Evolutionary conservation across 257 asterid species (phyloP), one percentile per base, ranked within the genome.

Genomic region (Leonotis leonurus): DNA sequence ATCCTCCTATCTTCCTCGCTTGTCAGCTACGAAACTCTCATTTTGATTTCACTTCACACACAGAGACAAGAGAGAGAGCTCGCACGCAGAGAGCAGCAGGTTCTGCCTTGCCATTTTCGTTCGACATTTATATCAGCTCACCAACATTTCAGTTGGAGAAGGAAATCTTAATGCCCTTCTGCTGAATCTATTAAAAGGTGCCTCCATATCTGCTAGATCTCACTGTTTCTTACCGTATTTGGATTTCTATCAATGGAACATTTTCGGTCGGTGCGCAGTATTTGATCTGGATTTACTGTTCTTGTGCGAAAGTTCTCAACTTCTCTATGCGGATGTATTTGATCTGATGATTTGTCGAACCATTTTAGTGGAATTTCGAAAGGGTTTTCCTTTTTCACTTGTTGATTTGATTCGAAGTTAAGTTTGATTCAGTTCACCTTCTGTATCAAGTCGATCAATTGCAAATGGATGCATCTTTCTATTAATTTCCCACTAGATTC

Each of bases 11-110:
- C n/a, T n/a, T 62, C 43, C 73, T 77, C 80, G 73, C 83, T 70
- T 80, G 52, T 69, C 65, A 37, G 36, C 69, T 77, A 73, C 64
- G 82, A 54, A 69, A 68, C 73, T 64, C 62, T 54, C 68, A n/a
- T 59, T 60, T 13, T 2, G n/a, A n/a, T 59, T 43, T 33, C 72
- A 53, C 76, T 40, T 65, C 45, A 44, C 43, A 22, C 13, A 14
- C 59, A 62, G 51, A 44, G 67, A 59, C 60, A n/a, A n/a, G n/a
- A n/a, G 64, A 39, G 64, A 65, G 69, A 41, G 41, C 16, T 20
- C 29, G 8, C 14, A 3, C 26, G 8, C 39, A 37, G 13, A 60
- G 57, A 64, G 37, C 58, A n/a, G n/a, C n/a, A 45, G 44, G 45
- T 3, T 21, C 68, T 54, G 33, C 40, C 57, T 56, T 17, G 44